Percentiles rank a stretch among this genome's conserved stretches.
Conservation (phyloP, 129 eudicot genomes). For the Daucus carota region DH1_v3.0 NC_030385.2:12018001-12018500, state of each 20-base stretch:
- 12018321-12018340: constrained; percentile 72
- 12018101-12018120: constrained; percentile 14
- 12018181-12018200: constrained; percentile 74
- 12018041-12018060: constrained; percentile 54
- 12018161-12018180: constrained; percentile 63
- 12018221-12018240: constrained; percentile 76
- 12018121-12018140: constrained; percentile 24
- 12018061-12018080: constrained; percentile 51
- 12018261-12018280: constrained; percentile 75
- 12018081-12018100: not conserved
- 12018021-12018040: constrained; percentile 55
- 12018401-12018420: too few relatives aligned
- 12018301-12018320: constrained; percentile 98
- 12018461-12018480: too few relatives aligned
- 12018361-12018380: too few relatives aligned
- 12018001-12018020: constrained; percentile 51
- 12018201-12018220: constrained; percentile 72
- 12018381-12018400: too few relatives aligned
- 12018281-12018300: constrained; percentile 88
- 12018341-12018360: constrained; percentile 51
- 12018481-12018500: too few relatives aligned
- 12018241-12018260: constrained; percentile 78
- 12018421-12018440: too few relatives aligned
- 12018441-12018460: too few relatives aligned
- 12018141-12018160: constrained; percentile 36